Percentiles rank a stretch among this genome's conserved stretches.
Evolutionary conservation across 192 early-diverging fungal genomes (phyloP).

Genomic region (Piromyces finnis): DNA sequence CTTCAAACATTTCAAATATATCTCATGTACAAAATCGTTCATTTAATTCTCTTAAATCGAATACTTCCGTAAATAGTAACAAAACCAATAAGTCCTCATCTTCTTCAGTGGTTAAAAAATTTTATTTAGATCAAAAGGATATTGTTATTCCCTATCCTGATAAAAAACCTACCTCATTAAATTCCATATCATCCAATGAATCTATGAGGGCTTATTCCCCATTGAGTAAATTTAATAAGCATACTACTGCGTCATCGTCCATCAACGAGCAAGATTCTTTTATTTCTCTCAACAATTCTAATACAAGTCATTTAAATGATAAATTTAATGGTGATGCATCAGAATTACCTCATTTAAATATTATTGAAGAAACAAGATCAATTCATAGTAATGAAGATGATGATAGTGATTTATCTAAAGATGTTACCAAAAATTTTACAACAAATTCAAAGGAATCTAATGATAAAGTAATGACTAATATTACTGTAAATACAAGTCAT

Average conservation of each 20-base stretch:
- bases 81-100: neutral
- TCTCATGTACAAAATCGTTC: neutral
- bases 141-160: neutral
- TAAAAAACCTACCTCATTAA: neutral
- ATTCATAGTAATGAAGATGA: neutral
- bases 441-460: too few relatives aligned
- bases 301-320: too few relatives aligned
- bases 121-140: neutral
- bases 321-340: too few relatives aligned
- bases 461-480: neutral
- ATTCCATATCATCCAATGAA: neutral
- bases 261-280: too few relatives aligned
- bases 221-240: too few relatives aligned
- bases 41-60: neutral
- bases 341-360: neutral
- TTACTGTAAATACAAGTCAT: neutral
- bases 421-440: too few relatives aligned
- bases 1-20: neutral
- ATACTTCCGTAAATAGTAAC: neutral
- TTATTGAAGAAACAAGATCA: neutral
- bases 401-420: neutral
- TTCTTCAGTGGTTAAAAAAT: neutral
- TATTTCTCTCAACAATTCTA: too few relatives aligned
- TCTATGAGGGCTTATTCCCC: neutral
- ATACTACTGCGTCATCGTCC: too few relatives aligned